Conservation (phyloP, 2,329 filamentous ascomycete species). For the Zalaria obscura region DNA sequence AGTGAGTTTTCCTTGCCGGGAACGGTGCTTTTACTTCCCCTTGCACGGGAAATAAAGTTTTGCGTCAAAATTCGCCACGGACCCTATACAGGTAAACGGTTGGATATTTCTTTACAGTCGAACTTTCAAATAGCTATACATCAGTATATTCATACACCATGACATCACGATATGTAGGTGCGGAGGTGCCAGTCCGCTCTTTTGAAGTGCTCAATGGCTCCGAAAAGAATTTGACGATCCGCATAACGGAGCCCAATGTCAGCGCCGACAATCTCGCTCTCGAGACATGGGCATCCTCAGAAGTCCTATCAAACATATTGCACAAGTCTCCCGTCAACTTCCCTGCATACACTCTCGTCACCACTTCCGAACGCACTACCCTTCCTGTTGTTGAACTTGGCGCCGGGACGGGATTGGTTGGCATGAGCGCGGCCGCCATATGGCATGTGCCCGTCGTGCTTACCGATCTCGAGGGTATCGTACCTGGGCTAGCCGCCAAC, state of each 20-base stretch:
- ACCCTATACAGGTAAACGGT: no score
- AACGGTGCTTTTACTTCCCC: no score
- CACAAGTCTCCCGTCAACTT: slow-evolving; percentile 15
- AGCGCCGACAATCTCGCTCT: slow-evolving; percentile 21
- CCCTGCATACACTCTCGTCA: background rate
- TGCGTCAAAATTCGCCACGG: no score
- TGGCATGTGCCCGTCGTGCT: slow-evolving; percentile 17
- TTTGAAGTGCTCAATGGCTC: background rate
- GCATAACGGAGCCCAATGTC: slow-evolving; percentile 7
- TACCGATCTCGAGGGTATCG: slow-evolving; percentile 20
- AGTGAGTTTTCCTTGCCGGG: no score
- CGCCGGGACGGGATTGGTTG: slow-evolving; percentile 24
- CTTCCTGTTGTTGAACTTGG: slow-evolving; percentile 22
- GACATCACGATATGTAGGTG: no score
- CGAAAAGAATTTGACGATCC: background rate
- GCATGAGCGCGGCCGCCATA: slow-evolving; percentile 19
- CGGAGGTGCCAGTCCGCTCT: no score
- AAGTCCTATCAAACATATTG: slow-evolving; percentile 20
- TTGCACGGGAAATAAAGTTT: no score
- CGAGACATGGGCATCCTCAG: slow-evolving; percentile 25
- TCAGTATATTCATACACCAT: no score
- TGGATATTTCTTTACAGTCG: no score
- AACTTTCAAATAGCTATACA: no score
- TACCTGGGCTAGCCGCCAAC: slow-evolving; percentile 19
- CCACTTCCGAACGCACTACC: slow-evolving; percentile 1